Conservation (phyloP, 139 green algal genomes). For the Tetraselmis striata region DNA sequence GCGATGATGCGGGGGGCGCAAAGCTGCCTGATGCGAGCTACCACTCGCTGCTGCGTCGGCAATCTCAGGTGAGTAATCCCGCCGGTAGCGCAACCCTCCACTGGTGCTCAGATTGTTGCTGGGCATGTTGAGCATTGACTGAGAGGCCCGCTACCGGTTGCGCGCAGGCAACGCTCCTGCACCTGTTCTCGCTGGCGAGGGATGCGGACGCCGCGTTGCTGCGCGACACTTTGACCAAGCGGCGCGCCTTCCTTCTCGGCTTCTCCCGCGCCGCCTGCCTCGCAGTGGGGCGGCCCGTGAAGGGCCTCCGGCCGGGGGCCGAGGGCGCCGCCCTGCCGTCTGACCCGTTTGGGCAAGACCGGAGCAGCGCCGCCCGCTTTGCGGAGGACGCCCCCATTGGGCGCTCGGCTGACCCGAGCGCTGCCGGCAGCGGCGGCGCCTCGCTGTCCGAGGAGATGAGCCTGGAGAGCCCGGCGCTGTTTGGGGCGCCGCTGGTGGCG, state of each 20-base stretch:
- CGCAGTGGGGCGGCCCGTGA: no score
- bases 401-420: not conserved
- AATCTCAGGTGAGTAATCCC: not conserved
- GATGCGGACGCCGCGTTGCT: not conserved
- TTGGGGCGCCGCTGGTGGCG: no score
- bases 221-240: not conserved
- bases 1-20: not conserved
- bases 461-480: no score
- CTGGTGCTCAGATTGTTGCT: no score
- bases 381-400: not conserved
- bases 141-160: not conserved
- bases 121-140: not conserved
- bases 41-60: not conserved
- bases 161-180: not conserved
- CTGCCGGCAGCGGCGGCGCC: no score
- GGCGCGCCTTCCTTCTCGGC: not conserved
- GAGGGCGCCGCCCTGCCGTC: not conserved
- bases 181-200: not conserved
- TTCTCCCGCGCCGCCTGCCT: not conserved
- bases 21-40: no score
- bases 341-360: not conserved
- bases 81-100: no score
- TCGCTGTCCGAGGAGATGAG: no score
- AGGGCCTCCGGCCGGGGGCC: not conserved
- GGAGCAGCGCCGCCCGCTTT: not conserved